A percentile compares a stretch with the other conserved stretches of the same genome.
phyloP scores from a whole-genome alignment of 257 asterid species.

The Henckelia pumila region DNA sequence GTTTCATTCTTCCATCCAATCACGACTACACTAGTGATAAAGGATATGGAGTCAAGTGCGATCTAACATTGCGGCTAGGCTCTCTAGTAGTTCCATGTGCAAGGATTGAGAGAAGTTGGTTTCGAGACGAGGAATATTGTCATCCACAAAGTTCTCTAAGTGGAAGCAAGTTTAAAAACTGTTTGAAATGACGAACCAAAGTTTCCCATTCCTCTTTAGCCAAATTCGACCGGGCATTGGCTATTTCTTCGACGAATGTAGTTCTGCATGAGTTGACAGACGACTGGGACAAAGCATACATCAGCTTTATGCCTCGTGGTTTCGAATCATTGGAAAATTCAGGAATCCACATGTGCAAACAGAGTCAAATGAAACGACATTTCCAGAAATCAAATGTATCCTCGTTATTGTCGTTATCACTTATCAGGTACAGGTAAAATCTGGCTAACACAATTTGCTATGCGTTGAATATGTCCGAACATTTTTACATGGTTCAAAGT shows the following conservation, averaged over 20 bases:
- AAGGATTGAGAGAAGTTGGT: slow-evolving; percentile 22
- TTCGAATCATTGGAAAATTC: slow-evolving; percentile 22
- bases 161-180: slow-evolving; percentile 28
- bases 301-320: slow-evolving; percentile 28
- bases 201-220: slow-evolving; percentile 23
- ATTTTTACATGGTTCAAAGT: too few relatives aligned
- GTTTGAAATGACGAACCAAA: slow-evolving; percentile 25
- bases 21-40: slow-evolving; percentile 24
- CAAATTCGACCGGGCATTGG: background rate
- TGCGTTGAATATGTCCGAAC: background rate
- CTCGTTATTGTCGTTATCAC: background rate
- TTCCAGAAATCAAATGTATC: background rate
- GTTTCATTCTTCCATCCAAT: slow-evolving; percentile 24
- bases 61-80: slow-evolving; percentile 81
- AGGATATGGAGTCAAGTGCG: slow-evolving; percentile 49
- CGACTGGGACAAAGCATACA: background rate
- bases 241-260: background rate
- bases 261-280: background rate
- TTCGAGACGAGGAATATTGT: slow-evolving; percentile 30
- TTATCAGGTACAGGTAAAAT: too few relatives aligned
- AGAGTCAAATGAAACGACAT: background rate
- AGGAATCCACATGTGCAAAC: slow-evolving; percentile 24
- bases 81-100: slow-evolving; percentile 38
- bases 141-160: too few relatives aligned
- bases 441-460: background rate